Evolutionary conservation across 2,329 filamentous ascomycete genomes (phyloP).

Genomic region (Coniochaeta prunicola): DNA sequence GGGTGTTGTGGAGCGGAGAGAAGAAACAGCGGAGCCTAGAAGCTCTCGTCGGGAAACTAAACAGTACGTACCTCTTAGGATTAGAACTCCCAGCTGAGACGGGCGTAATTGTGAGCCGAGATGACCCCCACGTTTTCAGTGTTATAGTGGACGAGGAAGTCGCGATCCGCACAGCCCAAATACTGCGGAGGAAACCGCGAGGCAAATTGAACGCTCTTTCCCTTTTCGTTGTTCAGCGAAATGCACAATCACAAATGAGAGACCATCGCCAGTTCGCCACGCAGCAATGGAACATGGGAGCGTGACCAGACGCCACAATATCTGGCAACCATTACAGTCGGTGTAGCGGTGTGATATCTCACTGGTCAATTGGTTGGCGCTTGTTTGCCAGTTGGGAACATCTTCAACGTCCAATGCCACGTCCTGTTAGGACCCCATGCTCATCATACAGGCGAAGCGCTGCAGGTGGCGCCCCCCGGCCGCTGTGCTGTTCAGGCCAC

Average conservation of each 20-base stretch:
- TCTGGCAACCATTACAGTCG: neutral
- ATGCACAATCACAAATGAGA: neutral
- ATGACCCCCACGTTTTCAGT: neutral
- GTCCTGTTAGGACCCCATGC: neutral
- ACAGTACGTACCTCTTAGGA: too few species aligned
- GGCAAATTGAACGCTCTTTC: neutral
- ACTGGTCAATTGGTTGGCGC: neutral
- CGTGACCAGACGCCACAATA: neutral
- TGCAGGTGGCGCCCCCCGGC: neutral
- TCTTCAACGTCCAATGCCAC: neutral
- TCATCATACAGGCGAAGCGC: neutral
- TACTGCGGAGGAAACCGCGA: neutral
- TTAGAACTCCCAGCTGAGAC: neutral
- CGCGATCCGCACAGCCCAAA: neutral
- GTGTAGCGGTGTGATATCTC: neutral
- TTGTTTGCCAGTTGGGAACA: neutral
- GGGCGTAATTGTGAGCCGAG: neutral
- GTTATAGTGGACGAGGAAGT: neutral
- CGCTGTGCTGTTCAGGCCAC: neutral
- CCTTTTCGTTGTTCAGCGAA: neutral
- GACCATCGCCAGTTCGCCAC: neutral
- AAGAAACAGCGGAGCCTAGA: neutral
- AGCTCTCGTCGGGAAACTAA: neutral
- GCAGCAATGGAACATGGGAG: neutral
- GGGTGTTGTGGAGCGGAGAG: neutral